phyloP scores from a whole-genome alignment of 768 basidiomycete species.

The Crassisporium funariophilum region DNA sequence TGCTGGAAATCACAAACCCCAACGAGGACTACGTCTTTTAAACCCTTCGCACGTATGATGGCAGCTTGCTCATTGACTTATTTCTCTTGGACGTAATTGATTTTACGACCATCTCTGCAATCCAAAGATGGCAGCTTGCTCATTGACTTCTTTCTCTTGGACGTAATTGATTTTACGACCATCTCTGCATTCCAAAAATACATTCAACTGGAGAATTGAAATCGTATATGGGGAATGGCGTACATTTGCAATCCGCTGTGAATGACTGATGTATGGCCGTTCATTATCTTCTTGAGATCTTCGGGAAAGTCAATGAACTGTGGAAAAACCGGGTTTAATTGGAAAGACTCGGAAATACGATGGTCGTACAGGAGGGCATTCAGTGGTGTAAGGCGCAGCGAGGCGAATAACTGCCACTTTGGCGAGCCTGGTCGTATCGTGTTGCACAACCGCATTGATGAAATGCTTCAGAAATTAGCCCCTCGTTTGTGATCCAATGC shows the following conservation, averaged over 20 bases:
- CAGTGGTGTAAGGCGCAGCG: conserved; percentile 59
- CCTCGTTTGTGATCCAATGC: too few species aligned
- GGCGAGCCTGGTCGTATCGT: conserved; percentile 51
- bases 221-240: too few species aligned
- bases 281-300: conserved; percentile 29
- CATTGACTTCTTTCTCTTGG: conserved; percentile 44
- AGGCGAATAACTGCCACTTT: conserved; percentile 67
- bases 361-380: conserved; percentile 59
- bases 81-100: conserved; percentile 39
- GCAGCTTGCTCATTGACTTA: conserved; percentile 48
- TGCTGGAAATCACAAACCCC: conserved; percentile 33
- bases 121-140: too few species aligned
- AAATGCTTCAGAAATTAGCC: conserved; percentile 43
- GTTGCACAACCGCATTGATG: conserved; percentile 62
- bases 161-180: conserved; percentile 36
- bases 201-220: too few species aligned
- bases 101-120: conserved; percentile 30
- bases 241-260: conserved; percentile 49
- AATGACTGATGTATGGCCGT: conserved; percentile 35
- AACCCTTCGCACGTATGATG: conserved; percentile 29
- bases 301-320: conserved; percentile 39
- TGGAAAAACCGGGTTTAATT: too few species aligned
- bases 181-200: conserved; percentile 25
- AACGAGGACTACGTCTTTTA: conserved; percentile 31
- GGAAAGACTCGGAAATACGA: too few species aligned